Base-by-base conservation (phyloP, 2,329 filamentous ascomycete genomes). In the Apiospora hydei region DNA sequence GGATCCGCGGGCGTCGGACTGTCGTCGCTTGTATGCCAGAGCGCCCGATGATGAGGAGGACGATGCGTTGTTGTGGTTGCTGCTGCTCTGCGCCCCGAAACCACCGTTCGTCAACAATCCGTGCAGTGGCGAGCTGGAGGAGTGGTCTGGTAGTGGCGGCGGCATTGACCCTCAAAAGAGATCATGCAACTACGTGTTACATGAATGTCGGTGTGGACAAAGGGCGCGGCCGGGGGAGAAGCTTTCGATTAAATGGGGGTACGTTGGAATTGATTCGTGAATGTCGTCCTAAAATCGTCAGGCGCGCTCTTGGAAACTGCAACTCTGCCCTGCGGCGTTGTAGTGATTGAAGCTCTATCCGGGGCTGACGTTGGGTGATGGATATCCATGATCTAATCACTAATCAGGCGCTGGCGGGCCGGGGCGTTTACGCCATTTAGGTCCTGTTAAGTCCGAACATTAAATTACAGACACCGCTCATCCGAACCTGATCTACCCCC, bases 61-160 rank as follows among this genome's bases (percentile, higher is more conserved):
- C 41, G 75, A 71, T 67, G 76, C 78, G 70, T 78, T 77, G 46
- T 8, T 49, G 46, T 21, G 18, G 75, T 78, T 80, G 26, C 14
- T 38, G 30, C 21, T 34, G 13, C 76, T 78, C 70, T 78, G 75
- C 69, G 75, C 75, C 70, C 70, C 69, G 70, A 74, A 49, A 76
- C 77, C 77, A 71, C 69, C 34, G 7, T 38, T 38, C 34, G 34
- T 70, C 72, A 76, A 74, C 69, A 73, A 70, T 72, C 73, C 74
- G 74, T 74, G 74, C 71, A 75, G 76, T 73, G 79, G 73, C 78
- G 77, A 76, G 78, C 78, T 80, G 75, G 76, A 77, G 77, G 76
- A 77, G 77, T 77, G 75, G 72, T 73, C 69, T 70, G 77, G 76
- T 76, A 74, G 76, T 76, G 71, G 53, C 41, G 70, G 69, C 70